Evolutionary conservation across 257 asterid species (phyloP), one percentile per base, ranked within the genome.

Genomic region (Lithospermum erythrorhizon): DNA sequence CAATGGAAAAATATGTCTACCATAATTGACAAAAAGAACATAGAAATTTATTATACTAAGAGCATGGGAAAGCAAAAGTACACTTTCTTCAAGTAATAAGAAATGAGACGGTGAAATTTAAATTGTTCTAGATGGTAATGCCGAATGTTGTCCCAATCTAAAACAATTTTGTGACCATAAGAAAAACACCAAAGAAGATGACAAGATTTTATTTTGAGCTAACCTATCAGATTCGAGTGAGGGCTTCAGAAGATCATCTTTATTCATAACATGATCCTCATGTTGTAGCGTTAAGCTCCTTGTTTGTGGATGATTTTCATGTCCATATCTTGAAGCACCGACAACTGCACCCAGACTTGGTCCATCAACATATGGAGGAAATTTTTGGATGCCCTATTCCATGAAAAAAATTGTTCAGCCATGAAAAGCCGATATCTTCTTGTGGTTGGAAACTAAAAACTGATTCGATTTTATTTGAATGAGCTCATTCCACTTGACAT

Each of bases 201-300:
- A 54, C 14, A 67, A 67, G 18, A 29, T 53, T 27, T 27, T 23
- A 62, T 18, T 57, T 70, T 67, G 74, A 53, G 65, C 81, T 69
- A 63, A 85, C 96, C 95, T 85, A 65, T 77, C 81, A 69, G 61
- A 57, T 49, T 73, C 72, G 58, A 83, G 67, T 58, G 76, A 59
- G 6, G 73, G 68, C 78, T 71, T 73, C 53, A 61, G 62, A 64
- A 70, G 67, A 65, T 60, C 72, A 64, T 70, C 78, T 52, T 66
- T 73, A 64, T 70, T 72, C 25, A 59, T 58, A 30, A 64, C 68
- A 35, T 64, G 81, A 55, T 71, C 61, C 57, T 71, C 91, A 69
- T 32, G 77, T 59, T 76, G 75, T 20, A 61, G 81, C 61, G 55
- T 57, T 58, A 74, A 68, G 59, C 70, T 77, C 60, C 70, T 68